These are phyloP conservation scores for Cladophialophora yegresii DNA, from an alignment of 2,329 filamentous ascomycete species.

Conservation along the genomic window DNA sequence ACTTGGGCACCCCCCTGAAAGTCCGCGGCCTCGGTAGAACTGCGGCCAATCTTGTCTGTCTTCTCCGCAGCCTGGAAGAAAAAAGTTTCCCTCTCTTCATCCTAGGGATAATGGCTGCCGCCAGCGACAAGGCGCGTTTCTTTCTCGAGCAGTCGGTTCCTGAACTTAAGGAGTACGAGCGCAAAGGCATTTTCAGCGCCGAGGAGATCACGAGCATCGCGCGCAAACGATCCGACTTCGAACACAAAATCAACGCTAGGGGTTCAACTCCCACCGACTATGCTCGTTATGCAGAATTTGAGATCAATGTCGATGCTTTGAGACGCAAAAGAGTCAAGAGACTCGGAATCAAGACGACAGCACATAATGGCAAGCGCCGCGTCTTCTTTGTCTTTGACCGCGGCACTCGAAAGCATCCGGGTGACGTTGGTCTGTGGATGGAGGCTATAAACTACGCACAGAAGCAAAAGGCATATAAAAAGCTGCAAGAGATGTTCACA, in stretches of 20 bases:
- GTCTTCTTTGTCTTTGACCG: conserved; percentile 89
- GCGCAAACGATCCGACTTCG: conserved; percentile 86
- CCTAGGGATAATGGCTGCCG: conserved; percentile 66
- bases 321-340: conserved; percentile 80
- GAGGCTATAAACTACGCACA: conserved; percentile 83
- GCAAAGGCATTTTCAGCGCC: conserved; percentile 85
- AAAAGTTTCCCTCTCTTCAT: conserved; percentile 10
- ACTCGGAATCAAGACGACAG: conserved; percentile 71
- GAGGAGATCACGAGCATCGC: conserved; percentile 89
- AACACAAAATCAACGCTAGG: conserved; percentile 83
- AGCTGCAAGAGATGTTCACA: conserved; percentile 62
- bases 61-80: not conserved
- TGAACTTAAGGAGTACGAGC: conserved; percentile 87
- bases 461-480: conserved; percentile 64
- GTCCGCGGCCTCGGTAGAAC: conserved; percentile 13
- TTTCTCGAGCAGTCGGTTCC: conserved; percentile 90
- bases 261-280: conserved; percentile 77
- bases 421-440: conserved; percentile 79
- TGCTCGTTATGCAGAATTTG: conserved; percentile 75
- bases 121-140: conserved; percentile 92
- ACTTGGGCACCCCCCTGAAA: conserved; percentile 7
- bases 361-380: conserved; percentile 73
- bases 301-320: conserved; percentile 69
- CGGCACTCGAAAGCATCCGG: conserved; percentile 79
- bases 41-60: not conserved